Evolutionary conservation across 352 stramenopile genomes (phyloP), one percentile per base, ranked within the genome.

Genomic region (Pythium brassicae): DNA sequence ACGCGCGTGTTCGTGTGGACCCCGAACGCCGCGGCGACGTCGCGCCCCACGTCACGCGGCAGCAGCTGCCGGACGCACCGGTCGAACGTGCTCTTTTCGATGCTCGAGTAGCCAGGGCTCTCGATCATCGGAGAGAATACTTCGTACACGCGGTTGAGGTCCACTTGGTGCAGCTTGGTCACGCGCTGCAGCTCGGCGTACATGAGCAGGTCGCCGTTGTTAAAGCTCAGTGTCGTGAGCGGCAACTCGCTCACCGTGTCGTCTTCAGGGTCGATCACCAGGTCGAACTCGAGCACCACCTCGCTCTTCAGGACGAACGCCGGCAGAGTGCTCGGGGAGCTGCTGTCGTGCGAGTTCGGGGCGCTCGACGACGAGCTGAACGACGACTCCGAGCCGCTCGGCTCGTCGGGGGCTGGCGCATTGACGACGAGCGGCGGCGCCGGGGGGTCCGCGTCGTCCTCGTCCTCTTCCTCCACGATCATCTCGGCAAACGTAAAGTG

Each of bases 31-130:
- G 69, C 67, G 12, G 67, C 76, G 14, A 92, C 78, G 40, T 78
- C 73, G 15, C 62, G 50, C 32, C 74, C 77, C 35, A 89, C 68
- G 6, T 81, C 74, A 0, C 53, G 46, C 10, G 83, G 78, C 9
- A 95, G 57, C 23, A 95, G 61, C 25, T 84, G 67, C 1, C 63
- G 67, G 20, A 95, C 75, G 47, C 85, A 92, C 39, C 63, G 57
- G 48, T 95, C 80, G 58, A 93, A 95, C 14, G 72, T 80, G 56
- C 69, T 86, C 55, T 92, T 92, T 43, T 95, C 85, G 27, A 95
- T 91, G 58, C 66, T 87, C 4, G 74, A 67, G 5, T 66, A 76
- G 5, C 71, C 62, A 0, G 62, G 55, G 14, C 65, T 61, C 44
- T 84, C 74, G 73, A 93, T 86, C 54, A 80, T 83, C 14, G 83